Conservation (phyloP, 371 early-diverging fungal genomes). For the Apophysomyces ossiformis region DNA sequence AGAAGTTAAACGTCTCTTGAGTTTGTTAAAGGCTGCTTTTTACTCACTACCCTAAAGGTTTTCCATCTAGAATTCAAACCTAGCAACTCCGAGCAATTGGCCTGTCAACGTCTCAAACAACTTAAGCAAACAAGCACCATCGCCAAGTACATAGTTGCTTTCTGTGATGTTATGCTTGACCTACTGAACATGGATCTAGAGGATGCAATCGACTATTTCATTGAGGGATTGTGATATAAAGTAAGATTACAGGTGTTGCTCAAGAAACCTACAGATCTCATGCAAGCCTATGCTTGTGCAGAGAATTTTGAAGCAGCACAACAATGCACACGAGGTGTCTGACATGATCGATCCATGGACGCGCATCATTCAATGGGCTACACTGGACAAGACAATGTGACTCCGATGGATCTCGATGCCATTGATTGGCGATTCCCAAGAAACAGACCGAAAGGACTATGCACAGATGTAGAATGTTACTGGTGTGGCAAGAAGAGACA, state of each 20-base stretch:
- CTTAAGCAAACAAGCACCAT: neutral
- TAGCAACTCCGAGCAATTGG: slow-evolving; percentile 7
- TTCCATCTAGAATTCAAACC: slow-evolving; percentile 10
- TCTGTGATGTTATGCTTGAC: slow-evolving; percentile 19
- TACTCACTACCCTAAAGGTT: no score
- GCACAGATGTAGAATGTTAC: neutral
- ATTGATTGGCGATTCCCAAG: neutral
- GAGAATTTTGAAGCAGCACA: neutral
- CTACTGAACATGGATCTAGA: slow-evolving; percentile 17
- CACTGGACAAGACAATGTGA: neutral
- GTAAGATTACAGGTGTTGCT: slow-evolving; percentile 15
- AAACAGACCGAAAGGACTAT: neutral
- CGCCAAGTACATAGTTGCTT: slow-evolving; percentile 9
- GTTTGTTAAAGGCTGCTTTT: no score
- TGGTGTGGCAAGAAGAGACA: neutral
- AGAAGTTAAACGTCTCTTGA: no score
- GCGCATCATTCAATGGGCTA: neutral
- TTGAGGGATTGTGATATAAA: slow-evolving; percentile 13
- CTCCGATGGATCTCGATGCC: neutral
- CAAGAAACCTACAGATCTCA: slow-evolving; percentile 3
- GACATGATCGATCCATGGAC: neutral
- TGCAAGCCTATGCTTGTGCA: neutral
- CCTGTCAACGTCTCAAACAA: slow-evolving; percentile 1
- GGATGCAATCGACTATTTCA: slow-evolving; percentile 16
- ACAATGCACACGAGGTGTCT: neutral